Conservation (phyloP, 139 green algal species). For the Edaphochlamys debaryana region DNA sequence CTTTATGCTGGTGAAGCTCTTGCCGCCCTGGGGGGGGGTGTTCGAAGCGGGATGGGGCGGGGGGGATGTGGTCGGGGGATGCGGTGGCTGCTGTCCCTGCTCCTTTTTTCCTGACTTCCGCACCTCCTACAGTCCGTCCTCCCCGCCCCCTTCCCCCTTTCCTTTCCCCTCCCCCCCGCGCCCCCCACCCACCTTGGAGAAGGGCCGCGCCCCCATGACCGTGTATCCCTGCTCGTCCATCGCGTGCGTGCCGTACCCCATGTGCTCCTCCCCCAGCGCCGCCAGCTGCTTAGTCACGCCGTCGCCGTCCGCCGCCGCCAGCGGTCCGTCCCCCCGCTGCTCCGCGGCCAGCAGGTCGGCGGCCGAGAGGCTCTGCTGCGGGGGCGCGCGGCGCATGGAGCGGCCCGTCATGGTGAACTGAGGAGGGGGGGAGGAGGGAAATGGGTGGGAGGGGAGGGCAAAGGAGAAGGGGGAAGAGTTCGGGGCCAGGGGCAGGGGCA, state of each 20-base stretch:
- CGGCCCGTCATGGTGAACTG: slow-evolving; percentile 15
- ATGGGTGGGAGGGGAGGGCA: too few species aligned
- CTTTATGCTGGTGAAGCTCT: slow-evolving; percentile 36
- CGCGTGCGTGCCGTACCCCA: slow-evolving; percentile 59
- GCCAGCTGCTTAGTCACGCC: slow-evolving; percentile 55
- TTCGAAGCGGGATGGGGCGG: not conserved
- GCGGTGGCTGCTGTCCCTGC: not conserved
- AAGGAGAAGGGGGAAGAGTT: too few species aligned
- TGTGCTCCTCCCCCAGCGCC: slow-evolving; percentile 59
- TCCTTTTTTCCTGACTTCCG: not conserved
- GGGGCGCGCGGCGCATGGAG: not conserved
- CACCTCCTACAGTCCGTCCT: too few species aligned
- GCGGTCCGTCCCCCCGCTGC: not conserved
- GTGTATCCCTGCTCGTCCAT: slow-evolving; percentile 52
- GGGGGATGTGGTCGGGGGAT: too few species aligned
- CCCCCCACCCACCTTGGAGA: slow-evolving; percentile 58
- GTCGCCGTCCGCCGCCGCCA: slow-evolving; percentile 4
- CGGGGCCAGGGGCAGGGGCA: too few species aligned
- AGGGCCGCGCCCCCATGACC: slow-evolving; percentile 71
- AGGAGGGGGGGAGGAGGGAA: not conserved
- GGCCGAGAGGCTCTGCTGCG: not conserved
- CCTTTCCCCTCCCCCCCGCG: too few species aligned
- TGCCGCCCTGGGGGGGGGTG: slow-evolving; percentile 47
- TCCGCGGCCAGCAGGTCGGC: not conserved
- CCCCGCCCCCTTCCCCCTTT: too few species aligned